phyloP scores from a whole-genome alignment of 805 yeast genomes.

The Starmerella riodocensis region DNA sequence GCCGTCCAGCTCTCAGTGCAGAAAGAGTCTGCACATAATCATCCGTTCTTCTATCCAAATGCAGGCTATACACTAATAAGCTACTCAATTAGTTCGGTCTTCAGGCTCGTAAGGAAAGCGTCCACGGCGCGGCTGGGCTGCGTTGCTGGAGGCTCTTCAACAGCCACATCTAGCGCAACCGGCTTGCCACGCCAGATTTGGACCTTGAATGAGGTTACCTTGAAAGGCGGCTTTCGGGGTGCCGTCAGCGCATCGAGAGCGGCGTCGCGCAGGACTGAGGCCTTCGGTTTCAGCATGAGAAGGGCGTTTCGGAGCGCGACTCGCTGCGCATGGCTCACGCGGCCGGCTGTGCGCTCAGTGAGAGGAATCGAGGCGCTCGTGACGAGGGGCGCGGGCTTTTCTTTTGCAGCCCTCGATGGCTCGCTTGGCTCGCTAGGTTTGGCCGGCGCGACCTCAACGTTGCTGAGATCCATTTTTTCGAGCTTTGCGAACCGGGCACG shows the following conservation, averaged over 20 bases:
- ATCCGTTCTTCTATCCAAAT: neutral
- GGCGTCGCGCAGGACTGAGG: slow-evolving; percentile 40
- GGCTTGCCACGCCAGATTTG: slow-evolving; percentile 17
- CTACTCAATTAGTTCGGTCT: slow-evolving; percentile 11
- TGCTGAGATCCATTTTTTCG: slow-evolving; percentile 57
- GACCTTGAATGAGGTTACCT: slow-evolving; percentile 17
- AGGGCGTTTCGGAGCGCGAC: slow-evolving; percentile 30
- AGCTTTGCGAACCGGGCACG: slow-evolving; percentile 43
- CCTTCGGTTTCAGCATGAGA: slow-evolving; percentile 31
- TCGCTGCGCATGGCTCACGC: slow-evolving; percentile 33
- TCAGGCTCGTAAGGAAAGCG: slow-evolving; percentile 10
- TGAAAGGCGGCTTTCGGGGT: slow-evolving; percentile 34
- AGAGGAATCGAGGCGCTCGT: slow-evolving; percentile 10
- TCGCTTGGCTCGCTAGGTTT: slow-evolving; percentile 18
- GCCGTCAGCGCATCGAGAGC: slow-evolving; percentile 46
- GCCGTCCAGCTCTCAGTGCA: no score
- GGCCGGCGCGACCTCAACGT: slow-evolving; percentile 33
- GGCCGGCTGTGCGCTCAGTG: slow-evolving; percentile 23
- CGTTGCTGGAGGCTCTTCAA: slow-evolving; percentile 16
- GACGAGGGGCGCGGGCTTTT: slow-evolving; percentile 13
- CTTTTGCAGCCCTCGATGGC: slow-evolving; percentile 13
- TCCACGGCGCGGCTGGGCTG: slow-evolving; percentile 11
- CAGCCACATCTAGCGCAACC: slow-evolving; percentile 13
- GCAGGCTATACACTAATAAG: no score
- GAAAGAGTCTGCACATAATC: neutral